Evolutionary conservation across 1,284 basidiomycete genomes (phyloP).

Genomic region (Pseudozyma hubeiensis): DNA sequence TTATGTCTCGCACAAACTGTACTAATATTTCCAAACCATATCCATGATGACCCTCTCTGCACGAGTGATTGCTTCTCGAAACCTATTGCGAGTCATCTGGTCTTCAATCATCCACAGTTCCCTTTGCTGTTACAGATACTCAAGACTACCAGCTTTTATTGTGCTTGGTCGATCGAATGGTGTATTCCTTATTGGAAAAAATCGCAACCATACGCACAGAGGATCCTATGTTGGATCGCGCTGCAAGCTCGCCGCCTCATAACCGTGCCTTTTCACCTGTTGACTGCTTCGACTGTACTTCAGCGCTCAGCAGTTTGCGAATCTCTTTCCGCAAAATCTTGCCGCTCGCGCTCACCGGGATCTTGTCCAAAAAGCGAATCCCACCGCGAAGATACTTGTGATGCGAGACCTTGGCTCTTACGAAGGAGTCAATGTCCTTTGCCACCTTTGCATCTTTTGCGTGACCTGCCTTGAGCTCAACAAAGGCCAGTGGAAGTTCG

Average conservation of each 20-base stretch:
- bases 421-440: conserved; percentile 29
- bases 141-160: too few relatives aligned
- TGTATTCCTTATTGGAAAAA: too few relatives aligned
- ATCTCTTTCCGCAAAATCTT: conserved; percentile 46
- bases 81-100: too few relatives aligned
- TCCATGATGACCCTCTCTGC: too few relatives aligned
- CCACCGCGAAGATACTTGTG: conserved; percentile 50
- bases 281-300: conserved; percentile 11
- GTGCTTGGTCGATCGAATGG: too few relatives aligned
- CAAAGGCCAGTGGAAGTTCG: conserved; percentile 37
- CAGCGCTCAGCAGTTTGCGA: conserved; percentile 24
- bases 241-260: not conserved
- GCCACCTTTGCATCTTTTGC: not conserved
- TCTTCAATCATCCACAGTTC: too few relatives aligned
- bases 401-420: conserved; percentile 29
- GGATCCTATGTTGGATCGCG: too few relatives aligned
- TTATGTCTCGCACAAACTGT: too few relatives aligned
- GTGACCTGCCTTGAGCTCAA: conserved; percentile 35
- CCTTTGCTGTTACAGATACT: too few relatives aligned
- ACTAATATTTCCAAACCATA: too few relatives aligned
- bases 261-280: conserved; percentile 4
- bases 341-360: conserved; percentile 45
- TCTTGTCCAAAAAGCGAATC: conserved; percentile 27
- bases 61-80: too few relatives aligned
- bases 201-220: too few relatives aligned